Evolutionary conservation across 2,329 filamentous ascomycete species (phyloP).

Genomic region (Orbilia javanica): DNA sequence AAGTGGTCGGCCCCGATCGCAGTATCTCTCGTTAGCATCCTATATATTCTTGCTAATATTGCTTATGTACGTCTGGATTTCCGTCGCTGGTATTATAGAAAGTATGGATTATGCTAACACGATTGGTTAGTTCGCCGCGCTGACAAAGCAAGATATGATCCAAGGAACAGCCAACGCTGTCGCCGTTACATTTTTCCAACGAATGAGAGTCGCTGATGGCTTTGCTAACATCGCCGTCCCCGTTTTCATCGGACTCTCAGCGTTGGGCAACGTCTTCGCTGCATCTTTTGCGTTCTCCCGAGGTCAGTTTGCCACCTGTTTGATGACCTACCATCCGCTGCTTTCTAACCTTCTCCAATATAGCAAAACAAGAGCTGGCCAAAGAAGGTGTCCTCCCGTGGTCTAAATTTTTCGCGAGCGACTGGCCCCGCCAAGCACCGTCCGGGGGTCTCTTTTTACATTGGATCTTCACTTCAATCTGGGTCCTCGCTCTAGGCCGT

Average conservation of each 20-base stretch:
- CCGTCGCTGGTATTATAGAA: background rate
- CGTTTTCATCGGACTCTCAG: constrained; percentile 73
- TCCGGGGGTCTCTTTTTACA: constrained; percentile 74
- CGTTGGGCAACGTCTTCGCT: constrained; percentile 74
- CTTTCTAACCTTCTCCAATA: background rate
- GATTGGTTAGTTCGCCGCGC: constrained; percentile 69
- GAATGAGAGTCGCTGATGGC: constrained; percentile 71
- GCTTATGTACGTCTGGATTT: constrained; percentile 67
- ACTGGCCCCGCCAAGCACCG: constrained; percentile 76
- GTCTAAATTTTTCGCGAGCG: constrained; percentile 76
- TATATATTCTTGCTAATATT: constrained; percentile 75
- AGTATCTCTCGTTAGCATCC: constrained; percentile 71
- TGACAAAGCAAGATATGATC: constrained; percentile 72
- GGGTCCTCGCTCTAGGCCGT: constrained; percentile 75
- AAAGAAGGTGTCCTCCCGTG: constrained; percentile 78
- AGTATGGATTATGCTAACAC: background rate
- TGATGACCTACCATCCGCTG: background rate
- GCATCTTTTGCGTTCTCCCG: constrained; percentile 73
- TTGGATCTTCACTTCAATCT: constrained; percentile 75
- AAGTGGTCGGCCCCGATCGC: constrained; percentile 72
- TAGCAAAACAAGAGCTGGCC: constrained; percentile 70
- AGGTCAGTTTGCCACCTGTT: constrained; percentile 1
- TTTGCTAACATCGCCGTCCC: constrained; percentile 68
- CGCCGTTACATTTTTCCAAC: constrained; percentile 73
- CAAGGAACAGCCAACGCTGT: constrained; percentile 70